A percentile compares a stretch with the other conserved stretches of the same genome.
These are phyloP conservation scores for Apostasia ramifera DNA, from an alignment of 106 monocot genomes.

Conservation along the genomic window DNA sequence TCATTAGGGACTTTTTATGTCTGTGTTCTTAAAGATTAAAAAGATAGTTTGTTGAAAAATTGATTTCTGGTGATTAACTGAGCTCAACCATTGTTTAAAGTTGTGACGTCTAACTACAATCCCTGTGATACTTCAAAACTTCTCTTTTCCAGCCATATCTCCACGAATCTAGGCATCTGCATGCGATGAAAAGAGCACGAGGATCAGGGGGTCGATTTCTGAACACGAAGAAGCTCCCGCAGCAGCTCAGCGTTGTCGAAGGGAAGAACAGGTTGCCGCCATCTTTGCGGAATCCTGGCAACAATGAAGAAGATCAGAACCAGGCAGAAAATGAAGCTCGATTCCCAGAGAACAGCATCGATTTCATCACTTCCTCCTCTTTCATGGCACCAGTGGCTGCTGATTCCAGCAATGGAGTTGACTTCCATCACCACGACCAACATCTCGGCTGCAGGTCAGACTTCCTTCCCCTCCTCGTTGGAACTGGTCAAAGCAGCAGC, in stretches of 20 bases:
- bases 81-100: too few relatives aligned
- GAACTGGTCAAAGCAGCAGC: not conserved
- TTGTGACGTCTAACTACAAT: too few relatives aligned
- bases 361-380: not conserved
- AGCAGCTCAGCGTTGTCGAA: not conserved
- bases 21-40: too few relatives aligned
- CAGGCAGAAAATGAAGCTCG: not conserved
- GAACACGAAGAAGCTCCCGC: constrained; percentile 13
- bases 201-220: constrained; percentile 17
- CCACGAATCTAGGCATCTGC: constrained; percentile 15
- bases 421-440: constrained; percentile 8
- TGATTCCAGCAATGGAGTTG: not conserved
- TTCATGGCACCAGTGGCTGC: constrained; percentile 3
- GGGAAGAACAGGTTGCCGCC: too few relatives aligned
- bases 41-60: too few relatives aligned
- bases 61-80: too few relatives aligned
- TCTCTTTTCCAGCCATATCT: constrained; percentile 13
- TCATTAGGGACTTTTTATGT: too few relatives aligned
- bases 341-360: not conserved
- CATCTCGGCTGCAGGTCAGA: not conserved
- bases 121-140: not conserved
- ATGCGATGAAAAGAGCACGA: constrained; percentile 21
- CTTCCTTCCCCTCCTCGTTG: not conserved
- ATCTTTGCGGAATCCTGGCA: too few relatives aligned
- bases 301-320: too few relatives aligned